A percentile compares a stretch with the other conserved stretches of the same genome.
Conservation (phyloP, 129 eudicot genomes). For the Flaveria robusta region DNA sequence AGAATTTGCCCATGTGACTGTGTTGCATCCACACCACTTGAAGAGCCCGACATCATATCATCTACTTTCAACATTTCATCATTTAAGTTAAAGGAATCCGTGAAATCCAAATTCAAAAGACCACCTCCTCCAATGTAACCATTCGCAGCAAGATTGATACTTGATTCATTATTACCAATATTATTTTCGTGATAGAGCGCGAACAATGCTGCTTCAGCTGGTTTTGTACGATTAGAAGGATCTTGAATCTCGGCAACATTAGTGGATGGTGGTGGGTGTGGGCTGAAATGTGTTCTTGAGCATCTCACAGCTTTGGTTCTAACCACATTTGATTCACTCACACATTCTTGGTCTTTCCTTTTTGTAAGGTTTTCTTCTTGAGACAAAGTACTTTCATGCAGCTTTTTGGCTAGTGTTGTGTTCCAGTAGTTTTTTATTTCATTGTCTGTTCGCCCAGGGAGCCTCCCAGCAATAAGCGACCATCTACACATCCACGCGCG, state of each 20-base stretch:
- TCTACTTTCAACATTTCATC: conserved; percentile 16
- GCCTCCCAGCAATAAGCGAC: conserved; percentile 55
- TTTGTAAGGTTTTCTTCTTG: neutral
- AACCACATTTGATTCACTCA: conserved; percentile 17
- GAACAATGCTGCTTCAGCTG: neutral
- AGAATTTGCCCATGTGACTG: conserved; percentile 27
- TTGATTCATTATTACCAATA: conserved; percentile 3
- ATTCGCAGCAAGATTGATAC: conserved; percentile 29
- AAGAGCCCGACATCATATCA: conserved; percentile 27
- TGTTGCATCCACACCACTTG: conserved; percentile 16
- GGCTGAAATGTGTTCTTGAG: conserved; percentile 12
- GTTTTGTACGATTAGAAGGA: neutral
- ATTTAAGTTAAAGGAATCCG: neutral
- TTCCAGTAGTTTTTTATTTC: conserved; percentile 59
- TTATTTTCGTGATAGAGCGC: conserved; percentile 14
- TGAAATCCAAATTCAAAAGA: conserved; percentile 31
- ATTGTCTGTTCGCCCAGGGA: conserved; percentile 50
- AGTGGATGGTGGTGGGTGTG: conserved; percentile 21
- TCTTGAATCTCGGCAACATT: neutral
- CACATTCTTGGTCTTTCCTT: neutral
- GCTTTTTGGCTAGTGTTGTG: conserved; percentile 40
- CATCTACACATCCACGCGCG: conserved; percentile 25
- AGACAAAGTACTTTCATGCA: conserved; percentile 4
- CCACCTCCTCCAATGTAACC: neutral
- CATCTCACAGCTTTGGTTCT: conserved; percentile 37